phyloP scores from a whole-genome alignment of 345 rosid species.

The Eucalyptus sp. region DNA sequence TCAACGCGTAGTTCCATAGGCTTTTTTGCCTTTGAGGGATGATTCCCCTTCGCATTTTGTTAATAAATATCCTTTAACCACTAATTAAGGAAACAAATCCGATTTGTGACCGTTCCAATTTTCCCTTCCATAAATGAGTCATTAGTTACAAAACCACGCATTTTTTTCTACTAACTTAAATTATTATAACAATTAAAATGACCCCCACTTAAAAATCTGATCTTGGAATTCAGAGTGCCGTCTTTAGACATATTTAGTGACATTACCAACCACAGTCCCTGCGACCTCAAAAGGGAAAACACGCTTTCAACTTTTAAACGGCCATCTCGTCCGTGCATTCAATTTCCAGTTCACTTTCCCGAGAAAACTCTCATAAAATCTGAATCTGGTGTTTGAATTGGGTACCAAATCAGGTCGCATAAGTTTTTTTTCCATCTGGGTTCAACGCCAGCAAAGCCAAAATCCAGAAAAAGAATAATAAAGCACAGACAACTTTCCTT shows the following conservation, averaged over 20 bases:
- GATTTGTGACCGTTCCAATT: background rate
- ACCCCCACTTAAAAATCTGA: background rate
- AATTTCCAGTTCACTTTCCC: background rate
- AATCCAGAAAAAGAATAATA: background rate
- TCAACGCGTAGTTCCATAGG: background rate
- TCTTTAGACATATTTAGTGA: too few species aligned
- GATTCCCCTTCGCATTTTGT: background rate
- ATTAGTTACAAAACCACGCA: background rate
- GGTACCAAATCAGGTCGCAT: background rate
- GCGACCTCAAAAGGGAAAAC: background rate
- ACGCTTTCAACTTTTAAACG: background rate
- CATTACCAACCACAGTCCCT: background rate
- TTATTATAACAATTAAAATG: background rate
- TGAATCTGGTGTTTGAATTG: background rate
- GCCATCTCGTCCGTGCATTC: background rate
- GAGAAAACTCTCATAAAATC: background rate
- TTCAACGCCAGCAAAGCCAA: background rate
- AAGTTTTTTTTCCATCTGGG: background rate
- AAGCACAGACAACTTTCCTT: background rate
- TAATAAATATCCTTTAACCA: background rate
- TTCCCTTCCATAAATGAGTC: background rate
- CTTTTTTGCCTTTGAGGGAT: background rate
- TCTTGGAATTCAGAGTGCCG: background rate
- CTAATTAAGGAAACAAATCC: background rate
- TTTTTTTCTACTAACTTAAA: background rate